Conservation (phyloP, 345 rosid genomes). For the Pseudoturritis turrita region DNA sequence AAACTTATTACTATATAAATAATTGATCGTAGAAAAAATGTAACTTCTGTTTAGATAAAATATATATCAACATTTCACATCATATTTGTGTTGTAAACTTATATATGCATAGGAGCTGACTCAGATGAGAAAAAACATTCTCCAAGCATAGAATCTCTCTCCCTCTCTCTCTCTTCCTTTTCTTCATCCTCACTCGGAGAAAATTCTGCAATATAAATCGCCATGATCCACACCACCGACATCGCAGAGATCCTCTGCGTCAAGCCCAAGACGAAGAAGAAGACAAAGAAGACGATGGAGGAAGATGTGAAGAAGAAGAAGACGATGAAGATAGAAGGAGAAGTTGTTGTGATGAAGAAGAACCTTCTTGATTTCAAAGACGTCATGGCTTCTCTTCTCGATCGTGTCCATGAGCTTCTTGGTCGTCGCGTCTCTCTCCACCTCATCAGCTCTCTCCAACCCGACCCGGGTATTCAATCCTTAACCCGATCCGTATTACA, state of each 20-base stretch:
- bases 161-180: slow-evolving; percentile 13
- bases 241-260: slow-evolving; percentile 40
- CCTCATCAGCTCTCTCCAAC: slow-evolving; percentile 49
- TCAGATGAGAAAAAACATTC: no score
- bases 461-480: slow-evolving; percentile 50
- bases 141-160: slow-evolving; percentile 22
- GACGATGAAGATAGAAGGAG: slow-evolving; percentile 44
- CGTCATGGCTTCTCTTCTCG: slow-evolving; percentile 58
- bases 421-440: slow-evolving; percentile 67
- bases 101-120: neutral
- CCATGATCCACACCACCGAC: slow-evolving; percentile 26
- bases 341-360: slow-evolving; percentile 68
- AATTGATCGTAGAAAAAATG: no score
- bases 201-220: slow-evolving; percentile 25
- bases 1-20: no score
- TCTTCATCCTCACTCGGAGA: slow-evolving; percentile 21
- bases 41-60: no score
- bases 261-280: slow-evolving; percentile 19
- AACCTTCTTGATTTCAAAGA: slow-evolving; percentile 62
- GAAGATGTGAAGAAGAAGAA: slow-evolving; percentile 21
- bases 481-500: slow-evolving; percentile 11
- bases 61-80: no score
- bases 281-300: slow-evolving; percentile 13
- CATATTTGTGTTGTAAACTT: neutral
- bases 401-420: slow-evolving; percentile 57